phyloP scores from a whole-genome alignment of 2,329 filamentous ascomycete genomes.

The Claviceps sp. region DNA sequence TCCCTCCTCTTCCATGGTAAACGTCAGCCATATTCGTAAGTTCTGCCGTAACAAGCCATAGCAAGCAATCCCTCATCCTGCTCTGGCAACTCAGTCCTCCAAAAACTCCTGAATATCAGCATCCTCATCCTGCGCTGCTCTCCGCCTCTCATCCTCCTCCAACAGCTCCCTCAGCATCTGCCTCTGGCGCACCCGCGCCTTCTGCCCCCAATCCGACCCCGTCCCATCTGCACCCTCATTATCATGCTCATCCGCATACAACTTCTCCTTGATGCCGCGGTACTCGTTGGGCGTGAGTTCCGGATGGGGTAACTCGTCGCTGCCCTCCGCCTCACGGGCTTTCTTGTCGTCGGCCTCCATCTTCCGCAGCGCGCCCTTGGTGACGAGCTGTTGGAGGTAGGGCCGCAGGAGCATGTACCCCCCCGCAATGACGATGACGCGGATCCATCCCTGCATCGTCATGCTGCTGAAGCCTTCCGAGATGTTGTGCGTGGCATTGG shows the following conservation, averaged over 20 bases:
- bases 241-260: constrained; percentile 35
- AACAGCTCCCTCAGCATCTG: constrained; percentile 52
- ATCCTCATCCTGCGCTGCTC: constrained; percentile 52
- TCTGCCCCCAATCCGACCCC: constrained; percentile 53
- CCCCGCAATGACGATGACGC: constrained; percentile 57
- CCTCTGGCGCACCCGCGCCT: constrained; percentile 55
- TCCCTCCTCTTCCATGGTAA: not conserved
- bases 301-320: constrained; percentile 12
- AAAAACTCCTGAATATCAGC: constrained; percentile 65
- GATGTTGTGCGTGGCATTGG: constrained; percentile 34
- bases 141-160: constrained; percentile 46
- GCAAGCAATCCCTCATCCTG: too few species aligned
- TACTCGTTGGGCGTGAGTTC: constrained; percentile 53
- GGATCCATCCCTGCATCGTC: constrained; percentile 44
- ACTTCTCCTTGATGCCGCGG: constrained; percentile 40
- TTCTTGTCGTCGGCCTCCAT: constrained; percentile 44
- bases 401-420: constrained; percentile 63
- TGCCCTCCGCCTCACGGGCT: constrained; percentile 12
- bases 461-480: constrained; percentile 34
- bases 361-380: constrained; percentile 48
- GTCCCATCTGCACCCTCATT: constrained; percentile 32
- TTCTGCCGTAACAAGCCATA: not conserved
- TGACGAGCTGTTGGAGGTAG: constrained; percentile 56
- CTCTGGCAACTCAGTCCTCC: constrained; percentile 25
- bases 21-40: too few species aligned